Base-by-base conservation (phyloP, 192 early-diverging fungal genomes). In the Linnemannia zychae region DNA sequence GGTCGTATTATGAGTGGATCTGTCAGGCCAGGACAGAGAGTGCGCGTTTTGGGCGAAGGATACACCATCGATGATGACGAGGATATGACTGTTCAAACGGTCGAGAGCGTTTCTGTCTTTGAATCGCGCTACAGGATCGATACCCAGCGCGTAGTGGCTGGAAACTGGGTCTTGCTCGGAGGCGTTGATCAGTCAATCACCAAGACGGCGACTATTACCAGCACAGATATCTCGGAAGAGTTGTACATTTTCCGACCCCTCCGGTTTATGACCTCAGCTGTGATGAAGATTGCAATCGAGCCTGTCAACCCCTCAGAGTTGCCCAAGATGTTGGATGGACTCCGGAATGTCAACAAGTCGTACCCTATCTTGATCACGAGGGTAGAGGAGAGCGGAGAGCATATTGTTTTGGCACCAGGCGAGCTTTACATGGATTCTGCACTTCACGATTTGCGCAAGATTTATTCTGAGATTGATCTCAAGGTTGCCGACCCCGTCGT, bases 401-500 rank as follows among this genome's bases (percentile, higher is more conserved):
- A 99, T 78, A 94, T 99, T 53, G 87, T 99, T 63, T 76, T 99
- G 57, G 99, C 96, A 22, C 96, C 98, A 2, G 99, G 99, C 65
- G 99, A 99, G 87, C 84, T 99, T 53, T 99, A 98, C 73, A 87
- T 99, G 76, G 99, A 99, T 89, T 99, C 97, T 77, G 96, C 97
- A 1, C 87, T 99, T 81, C 98, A 99, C 81, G 99, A 99, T 81
- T 89, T 99, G 78, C 94, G 99, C 65, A 88, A 91, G 76, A 88
- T 99, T 87, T 99, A 98, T 86, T 91, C 97, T 2, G 98, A 99
- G 78, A 98, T 99, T 66, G 99, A 99, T 77, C 92, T 99, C 79
- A 98, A 98, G 90, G 97, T 99, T n/a, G 94, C 97, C 0, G 98
- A 99, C 86, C 98, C 99, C 9, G 97, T 98, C 18, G 98, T 99